phyloP scores from a whole-genome alignment of 345 rosid genomes.

The Lepidium africanum region DNA sequence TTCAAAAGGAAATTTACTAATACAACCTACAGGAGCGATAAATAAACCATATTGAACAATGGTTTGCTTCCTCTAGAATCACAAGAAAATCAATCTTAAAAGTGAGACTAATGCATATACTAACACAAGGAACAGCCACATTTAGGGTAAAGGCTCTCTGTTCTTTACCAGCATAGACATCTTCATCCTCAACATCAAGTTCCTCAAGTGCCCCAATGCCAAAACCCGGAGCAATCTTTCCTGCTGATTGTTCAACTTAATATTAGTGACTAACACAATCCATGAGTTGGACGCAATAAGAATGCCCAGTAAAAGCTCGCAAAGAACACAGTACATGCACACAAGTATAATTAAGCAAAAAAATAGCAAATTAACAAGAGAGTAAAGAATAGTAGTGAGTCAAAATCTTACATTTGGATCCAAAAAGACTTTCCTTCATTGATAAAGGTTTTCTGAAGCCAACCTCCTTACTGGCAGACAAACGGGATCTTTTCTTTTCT shows the following conservation, averaged over 20 bases:
- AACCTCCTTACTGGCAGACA: slow-evolving; percentile 40
- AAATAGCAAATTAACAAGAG: neutral
- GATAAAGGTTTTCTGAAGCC: slow-evolving; percentile 46
- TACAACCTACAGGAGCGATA: neutral
- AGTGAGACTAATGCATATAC: neutral
- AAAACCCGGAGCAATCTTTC: slow-evolving; percentile 89
- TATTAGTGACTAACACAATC: slow-evolving; percentile 31
- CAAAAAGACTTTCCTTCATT: slow-evolving; percentile 61
- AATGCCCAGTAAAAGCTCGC: slow-evolving; percentile 16
- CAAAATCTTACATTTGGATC: slow-evolving; percentile 64
- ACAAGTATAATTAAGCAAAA: neutral
- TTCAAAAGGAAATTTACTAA: neutral
- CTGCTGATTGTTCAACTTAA: slow-evolving; percentile 45
- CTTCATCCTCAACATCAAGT: slow-evolving; percentile 95
- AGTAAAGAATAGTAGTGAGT: neutral
- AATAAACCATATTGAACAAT: neutral
- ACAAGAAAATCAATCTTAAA: neutral
- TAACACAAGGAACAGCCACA: neutral
- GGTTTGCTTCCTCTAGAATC: slow-evolving; percentile 2
- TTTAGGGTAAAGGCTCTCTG: neutral
- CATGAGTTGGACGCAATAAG: neutral
- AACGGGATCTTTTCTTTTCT: slow-evolving; percentile 67
- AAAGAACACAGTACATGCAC: neutral
- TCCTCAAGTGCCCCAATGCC: slow-evolving; percentile 99
- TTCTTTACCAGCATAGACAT: slow-evolving; percentile 48